Evolutionary conservation across 768 basidiomycete genomes (phyloP).

Genomic region (Suillus clintonianus): DNA sequence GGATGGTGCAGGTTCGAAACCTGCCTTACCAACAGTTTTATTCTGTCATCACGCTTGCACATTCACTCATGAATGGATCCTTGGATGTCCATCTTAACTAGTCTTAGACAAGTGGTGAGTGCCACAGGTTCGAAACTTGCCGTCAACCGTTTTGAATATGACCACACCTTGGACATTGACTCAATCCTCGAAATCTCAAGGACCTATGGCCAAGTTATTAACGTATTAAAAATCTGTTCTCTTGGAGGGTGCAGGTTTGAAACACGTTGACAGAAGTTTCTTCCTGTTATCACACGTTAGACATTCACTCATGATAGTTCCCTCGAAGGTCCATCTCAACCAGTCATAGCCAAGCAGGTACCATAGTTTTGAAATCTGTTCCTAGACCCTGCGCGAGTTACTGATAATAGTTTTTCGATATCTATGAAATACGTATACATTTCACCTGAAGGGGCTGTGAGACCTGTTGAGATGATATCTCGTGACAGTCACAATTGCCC

Average conservation of each 20-base stretch:
- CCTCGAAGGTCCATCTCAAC: background rate
- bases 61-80: background rate
- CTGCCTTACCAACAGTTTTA: no score
- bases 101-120: background rate
- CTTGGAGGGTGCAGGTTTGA: no score
- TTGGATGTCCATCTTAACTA: background rate
- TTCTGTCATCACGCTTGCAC: no score
- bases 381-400: background rate
- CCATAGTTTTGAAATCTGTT: background rate
- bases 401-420: background rate
- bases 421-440: background rate
- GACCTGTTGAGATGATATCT: background rate
- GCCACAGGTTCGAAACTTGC: background rate
- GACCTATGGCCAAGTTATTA: no score
- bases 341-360: background rate
- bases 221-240: no score
- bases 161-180: background rate
- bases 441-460: background rate
- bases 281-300: no score
- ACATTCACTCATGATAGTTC: background rate
- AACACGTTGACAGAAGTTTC: no score
- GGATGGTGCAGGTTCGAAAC: no score
- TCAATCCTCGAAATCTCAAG: background rate
- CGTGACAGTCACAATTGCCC: background rate
- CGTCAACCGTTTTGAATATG: background rate